Percentiles rank a stretch among this genome's conserved stretches.
These are phyloP conservation scores for Coemansia sp. DNA, from an alignment of 192 early-diverging fungal species.

Conservation along the genomic window DNA sequence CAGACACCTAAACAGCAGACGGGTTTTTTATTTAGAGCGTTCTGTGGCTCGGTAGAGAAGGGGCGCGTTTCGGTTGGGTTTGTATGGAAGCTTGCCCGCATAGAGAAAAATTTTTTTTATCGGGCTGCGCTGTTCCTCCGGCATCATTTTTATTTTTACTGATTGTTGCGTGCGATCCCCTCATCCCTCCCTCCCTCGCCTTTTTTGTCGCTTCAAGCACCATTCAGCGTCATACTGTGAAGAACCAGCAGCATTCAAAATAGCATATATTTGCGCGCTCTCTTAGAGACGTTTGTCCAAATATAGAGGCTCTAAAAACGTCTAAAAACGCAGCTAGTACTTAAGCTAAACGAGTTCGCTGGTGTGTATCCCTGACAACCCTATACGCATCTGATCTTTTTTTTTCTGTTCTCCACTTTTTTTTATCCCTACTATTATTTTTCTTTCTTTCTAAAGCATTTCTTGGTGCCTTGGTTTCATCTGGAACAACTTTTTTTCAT, in stretches of 20 bases:
- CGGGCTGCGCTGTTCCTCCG: background rate
- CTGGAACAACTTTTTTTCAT: background rate
- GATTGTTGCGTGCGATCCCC: background rate
- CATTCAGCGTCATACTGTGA: background rate
- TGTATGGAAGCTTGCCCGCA: background rate
- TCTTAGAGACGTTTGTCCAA: background rate
- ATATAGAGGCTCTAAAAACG: background rate
- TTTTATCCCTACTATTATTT: slow-evolving; percentile 1
- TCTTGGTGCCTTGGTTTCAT: slow-evolving; percentile 1
- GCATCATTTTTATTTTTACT: background rate
- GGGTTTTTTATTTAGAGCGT: background rate
- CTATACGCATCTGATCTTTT: background rate
- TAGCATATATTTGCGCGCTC: background rate
- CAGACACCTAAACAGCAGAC: background rate
- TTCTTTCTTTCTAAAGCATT: background rate
- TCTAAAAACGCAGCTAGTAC: background rate
- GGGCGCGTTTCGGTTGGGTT: background rate
- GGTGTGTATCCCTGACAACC: background rate
- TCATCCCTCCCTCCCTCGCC: background rate
- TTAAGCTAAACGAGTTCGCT: background rate
- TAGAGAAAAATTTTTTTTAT: background rate
- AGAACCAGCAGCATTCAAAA: background rate
- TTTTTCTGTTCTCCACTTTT: background rate
- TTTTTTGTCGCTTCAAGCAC: background rate
- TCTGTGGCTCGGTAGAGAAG: slow-evolving; percentile 1